Evolutionary conservation across 2,329 filamentous ascomycete genomes (phyloP), one percentile per base, ranked within the genome.

Genomic region (Alternaria incomplexa): DNA sequence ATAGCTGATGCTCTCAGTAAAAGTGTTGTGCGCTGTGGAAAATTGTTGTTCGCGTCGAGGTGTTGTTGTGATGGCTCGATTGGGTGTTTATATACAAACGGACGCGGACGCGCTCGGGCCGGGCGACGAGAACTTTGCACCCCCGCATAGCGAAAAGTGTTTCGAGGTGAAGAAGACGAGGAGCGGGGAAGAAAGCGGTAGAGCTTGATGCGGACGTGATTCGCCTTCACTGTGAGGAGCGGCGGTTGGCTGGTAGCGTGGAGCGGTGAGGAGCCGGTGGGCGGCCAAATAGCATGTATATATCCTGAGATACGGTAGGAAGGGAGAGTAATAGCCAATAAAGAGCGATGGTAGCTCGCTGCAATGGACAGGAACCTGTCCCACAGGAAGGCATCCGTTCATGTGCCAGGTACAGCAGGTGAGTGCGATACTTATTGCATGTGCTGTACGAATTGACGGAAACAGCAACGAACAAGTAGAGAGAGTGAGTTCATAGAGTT

Each of bases 31-130:
- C 17, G 46, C 30, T 40, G 58, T 57, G 12, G 2, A 20, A 20
- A 25, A 50, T 47, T 46, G 25, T 51, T n/a, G 46, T 57, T 51
- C 44, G 28, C 40, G 22, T 32, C 32, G 46, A n/a, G 30, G 28
- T 54, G 20, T 28, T 28, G 22, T 44, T 28, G 26, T 54, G 25
- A 25, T 32, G 55, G 32, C 51, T 28, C 40, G 22, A 44, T 44
- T 40, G 20, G 9, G 26, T 62, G 48, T 44, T 58, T 48, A 54
- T 61, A 56, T 56, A 56, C 45, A 56, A 13, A 53, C 26, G 51
- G n/a, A 30, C 22, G 44, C 32, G 25, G 6, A 48, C 22, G 28
- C 44, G 46, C 57, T 61, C 53, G 54, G 48, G 9, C 56, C 11
- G 13, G 13, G 56, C 22, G 40, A 40, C 26, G 30, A 58, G 28